phyloP scores from a whole-genome alignment of 306 rosid genomes.

The Rosa chinensis region DNA sequence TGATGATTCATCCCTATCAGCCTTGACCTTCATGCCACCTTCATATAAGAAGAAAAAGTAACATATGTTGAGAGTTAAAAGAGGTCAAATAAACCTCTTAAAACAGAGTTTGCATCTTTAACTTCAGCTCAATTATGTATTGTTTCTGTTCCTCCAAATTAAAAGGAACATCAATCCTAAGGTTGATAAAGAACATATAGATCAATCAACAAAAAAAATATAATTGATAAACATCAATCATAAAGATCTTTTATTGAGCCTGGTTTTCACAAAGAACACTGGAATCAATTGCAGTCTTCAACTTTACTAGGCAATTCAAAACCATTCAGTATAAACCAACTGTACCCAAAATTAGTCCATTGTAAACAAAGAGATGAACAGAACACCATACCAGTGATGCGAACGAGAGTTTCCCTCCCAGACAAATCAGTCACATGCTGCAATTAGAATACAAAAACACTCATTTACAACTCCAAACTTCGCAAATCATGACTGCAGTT shows the following conservation, averaged over 20 bases:
- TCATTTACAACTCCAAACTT: not conserved
- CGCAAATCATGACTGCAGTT: too few species aligned
- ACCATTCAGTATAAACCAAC: not conserved
- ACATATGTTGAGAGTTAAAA: not conserved
- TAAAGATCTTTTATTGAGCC: not conserved
- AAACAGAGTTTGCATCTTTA: not conserved
- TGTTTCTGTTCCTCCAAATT: not conserved
- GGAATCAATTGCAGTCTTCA: not conserved
- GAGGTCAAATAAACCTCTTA: not conserved
- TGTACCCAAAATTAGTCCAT: not conserved
- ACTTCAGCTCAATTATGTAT: not conserved
- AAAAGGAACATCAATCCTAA: not conserved
- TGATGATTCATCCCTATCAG: conserved; percentile 88
- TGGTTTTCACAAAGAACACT: not conserved
- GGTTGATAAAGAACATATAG: not conserved
- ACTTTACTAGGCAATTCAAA: not conserved
- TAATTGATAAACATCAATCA: not conserved
- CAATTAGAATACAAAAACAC: not conserved
- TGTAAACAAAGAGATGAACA: not conserved
- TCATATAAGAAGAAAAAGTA: not conserved
- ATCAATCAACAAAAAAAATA: not conserved
- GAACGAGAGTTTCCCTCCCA: conserved; percentile 86
- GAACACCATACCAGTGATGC: conserved; percentile 58
- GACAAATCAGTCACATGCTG: conserved; percentile 94
- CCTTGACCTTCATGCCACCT: conserved; percentile 98